Percentiles rank a stretch among this genome's conserved stretches.
Evolutionary conservation across 768 basidiomycete species (phyloP).

Genomic region (Serendipita vermifera): DNA sequence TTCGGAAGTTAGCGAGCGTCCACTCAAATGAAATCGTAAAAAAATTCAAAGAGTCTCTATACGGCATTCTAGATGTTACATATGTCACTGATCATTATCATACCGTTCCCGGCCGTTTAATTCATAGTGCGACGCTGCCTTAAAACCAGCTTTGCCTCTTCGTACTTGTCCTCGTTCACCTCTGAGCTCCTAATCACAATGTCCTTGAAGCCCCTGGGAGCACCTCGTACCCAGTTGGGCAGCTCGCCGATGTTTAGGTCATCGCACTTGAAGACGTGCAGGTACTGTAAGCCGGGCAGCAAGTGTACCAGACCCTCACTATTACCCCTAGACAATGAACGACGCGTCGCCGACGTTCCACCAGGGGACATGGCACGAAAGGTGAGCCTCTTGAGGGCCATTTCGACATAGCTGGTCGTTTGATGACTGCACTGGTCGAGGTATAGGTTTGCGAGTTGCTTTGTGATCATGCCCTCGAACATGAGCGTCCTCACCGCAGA

Average conservation of each 20-base stretch:
- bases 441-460: not conserved
- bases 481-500: not conserved
- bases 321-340: too few species aligned
- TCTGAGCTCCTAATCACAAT: not conserved
- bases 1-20: too few species aligned
- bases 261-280: slow-evolving; percentile 1
- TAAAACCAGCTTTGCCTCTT: not conserved
- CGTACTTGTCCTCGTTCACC: slow-evolving; percentile 4
- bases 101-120: too few species aligned
- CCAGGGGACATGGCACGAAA: not conserved
- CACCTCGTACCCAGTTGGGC: not conserved
- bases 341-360: not conserved
- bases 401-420: not conserved
- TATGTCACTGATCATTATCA: too few species aligned
- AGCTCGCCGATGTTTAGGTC: not conserved
- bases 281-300: too few species aligned
- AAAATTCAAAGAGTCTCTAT: too few species aligned
- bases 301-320: too few species aligned
- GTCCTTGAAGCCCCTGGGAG: not conserved
- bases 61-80: too few species aligned
- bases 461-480: not conserved
- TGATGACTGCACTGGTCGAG: slow-evolving; percentile 1
- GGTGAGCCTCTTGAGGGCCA: too few species aligned
- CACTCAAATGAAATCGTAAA: too few species aligned
- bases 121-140: too few species aligned